Evolutionary conservation across 805 yeast species (phyloP), one percentile per base, ranked within the genome.

Genomic region (Cyberlindnera nakhonratchasimensis): DNA sequence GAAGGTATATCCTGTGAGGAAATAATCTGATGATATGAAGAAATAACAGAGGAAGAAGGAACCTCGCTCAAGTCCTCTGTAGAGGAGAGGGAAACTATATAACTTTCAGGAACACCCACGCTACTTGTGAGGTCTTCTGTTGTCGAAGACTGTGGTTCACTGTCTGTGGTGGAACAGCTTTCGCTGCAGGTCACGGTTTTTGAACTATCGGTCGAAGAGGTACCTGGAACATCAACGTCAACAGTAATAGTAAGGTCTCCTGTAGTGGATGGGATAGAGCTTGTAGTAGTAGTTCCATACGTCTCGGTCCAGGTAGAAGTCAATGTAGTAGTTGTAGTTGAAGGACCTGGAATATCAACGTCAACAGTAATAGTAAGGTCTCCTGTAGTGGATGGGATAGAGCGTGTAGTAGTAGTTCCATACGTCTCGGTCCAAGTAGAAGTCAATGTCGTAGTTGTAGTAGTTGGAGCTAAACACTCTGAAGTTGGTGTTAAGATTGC

Each of bases 401-500:
- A 11, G 19, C n/a, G 21, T n/a, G 35, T 37, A 17, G 34, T 29
- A 5, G 40, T 37, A 17, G 40, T 37, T 4, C 20, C 14, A 14
- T 22, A 37, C 5, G 30, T 10, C 29, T 24, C 23, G 16, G 33
- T 17, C 22, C 31, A 31, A n/a, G 40, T 30, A 22, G 9, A 18
- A 10, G 40, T 41, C n/a, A 10, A 9, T 3, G 43, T 26, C n/a
- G 34, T 32, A 3, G 43, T 25, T 18, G 42, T 29, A 12, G 40
- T 37, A 5, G 17, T 16, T 29, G 53, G 53, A 31, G 30, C 48
- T 40, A 19, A 45, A 20, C 31, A 37, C 3, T n/a, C 37, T 4
- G 48, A 23, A 6, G 42, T 40, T 33, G 56, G 53, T 14, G 54
- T 48, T 21, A 36, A 40, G 16, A 52, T 47, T 29, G 48, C 43